These are phyloP conservation scores for Neurospora sp. DNA, from an alignment of 495 filamentous ascomycete genomes.

Conservation along the genomic window DNA sequence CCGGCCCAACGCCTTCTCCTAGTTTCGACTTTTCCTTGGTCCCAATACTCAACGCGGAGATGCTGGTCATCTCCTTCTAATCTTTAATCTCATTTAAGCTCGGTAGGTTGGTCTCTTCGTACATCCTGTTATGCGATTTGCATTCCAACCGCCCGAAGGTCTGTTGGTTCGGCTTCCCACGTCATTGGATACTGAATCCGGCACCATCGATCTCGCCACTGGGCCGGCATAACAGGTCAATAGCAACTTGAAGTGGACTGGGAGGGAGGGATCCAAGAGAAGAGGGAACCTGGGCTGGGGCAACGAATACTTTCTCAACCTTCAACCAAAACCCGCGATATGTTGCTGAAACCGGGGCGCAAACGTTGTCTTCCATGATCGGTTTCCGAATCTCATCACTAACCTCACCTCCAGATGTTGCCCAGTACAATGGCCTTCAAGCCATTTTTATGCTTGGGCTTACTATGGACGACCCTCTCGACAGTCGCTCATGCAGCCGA, in stretches of 20 bases:
- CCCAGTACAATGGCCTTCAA: constrained; percentile 34
- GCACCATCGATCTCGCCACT: constrained; percentile 2
- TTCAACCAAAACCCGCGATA: not conserved
- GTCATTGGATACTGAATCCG: constrained; percentile 11
- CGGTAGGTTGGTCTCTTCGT: constrained; percentile 23
- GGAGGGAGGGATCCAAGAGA: not conserved
- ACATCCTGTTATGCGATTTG: not conserved
- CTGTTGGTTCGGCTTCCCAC: constrained; percentile 10
- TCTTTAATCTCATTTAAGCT: constrained; percentile 14
- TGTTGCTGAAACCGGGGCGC: not conserved
- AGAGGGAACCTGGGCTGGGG: not conserved
- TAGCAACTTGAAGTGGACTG: not conserved
- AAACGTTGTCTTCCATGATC: not conserved
- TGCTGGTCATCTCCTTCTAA: constrained; percentile 30
- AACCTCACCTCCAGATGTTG: constrained; percentile 24
- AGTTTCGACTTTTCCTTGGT: not conserved
- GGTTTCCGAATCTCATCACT: not conserved
- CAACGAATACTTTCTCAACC: not conserved
- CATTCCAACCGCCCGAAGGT: constrained; percentile 2
- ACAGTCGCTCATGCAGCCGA: constrained; percentile 12
- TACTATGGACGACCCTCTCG: constrained; percentile 26
- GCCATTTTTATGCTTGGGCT: constrained; percentile 21
- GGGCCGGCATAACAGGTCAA: not conserved
- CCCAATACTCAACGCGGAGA: constrained; percentile 12
- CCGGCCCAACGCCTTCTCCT: not conserved